Percentiles rank a stretch among this genome's conserved stretches.
These are phyloP conservation scores for Leccinum huronense DNA, from an alignment of 1,284 basidiomycete species.

Conservation along the genomic window DNA sequence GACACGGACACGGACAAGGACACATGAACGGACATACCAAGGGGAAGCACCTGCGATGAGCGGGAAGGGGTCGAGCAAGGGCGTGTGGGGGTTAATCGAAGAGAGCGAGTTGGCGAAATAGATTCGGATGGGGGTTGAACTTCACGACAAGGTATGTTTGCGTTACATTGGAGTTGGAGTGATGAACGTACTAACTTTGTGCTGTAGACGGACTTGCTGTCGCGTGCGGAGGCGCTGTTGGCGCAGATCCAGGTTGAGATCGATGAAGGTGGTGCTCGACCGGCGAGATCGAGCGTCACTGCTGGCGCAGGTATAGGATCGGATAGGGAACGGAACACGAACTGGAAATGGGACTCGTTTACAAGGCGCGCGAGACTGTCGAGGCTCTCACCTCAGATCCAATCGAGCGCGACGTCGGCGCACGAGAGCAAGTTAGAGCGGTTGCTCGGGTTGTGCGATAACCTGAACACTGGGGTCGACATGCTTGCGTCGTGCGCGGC, in stretches of 20 bases:
- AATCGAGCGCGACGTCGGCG: conserved; percentile 49
- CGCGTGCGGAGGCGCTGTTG: conserved; percentile 50
- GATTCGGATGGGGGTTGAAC: conserved; percentile 59
- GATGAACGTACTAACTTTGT: background rate
- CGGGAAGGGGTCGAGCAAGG: conserved; percentile 52
- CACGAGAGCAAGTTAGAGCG: conserved; percentile 62
- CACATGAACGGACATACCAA: conserved; percentile 7
- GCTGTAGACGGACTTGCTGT: conserved; percentile 13
- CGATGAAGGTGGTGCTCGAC: conserved; percentile 26
- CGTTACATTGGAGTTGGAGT: background rate
- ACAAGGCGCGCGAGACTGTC: conserved; percentile 52
- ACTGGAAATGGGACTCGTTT: conserved; percentile 40
- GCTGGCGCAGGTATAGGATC: background rate
- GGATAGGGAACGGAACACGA: conserved; percentile 19
- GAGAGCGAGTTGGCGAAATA: conserved; percentile 73
- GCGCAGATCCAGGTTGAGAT: conserved; percentile 42
- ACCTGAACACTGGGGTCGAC: conserved; percentile 53
- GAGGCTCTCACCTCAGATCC: conserved; percentile 55
- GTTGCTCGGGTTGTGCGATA: conserved; percentile 71
- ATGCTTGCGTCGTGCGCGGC: conserved; percentile 39
- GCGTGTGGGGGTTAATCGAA: conserved; percentile 74
- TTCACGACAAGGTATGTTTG: conserved; percentile 47
- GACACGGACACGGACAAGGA: background rate
- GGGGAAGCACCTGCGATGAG: conserved; percentile 17
- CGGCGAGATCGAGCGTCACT: background rate